Evolutionary conservation across 257 asterid species (phyloP), one percentile per base, ranked within the genome.

Genomic region (Lantana camara): DNA sequence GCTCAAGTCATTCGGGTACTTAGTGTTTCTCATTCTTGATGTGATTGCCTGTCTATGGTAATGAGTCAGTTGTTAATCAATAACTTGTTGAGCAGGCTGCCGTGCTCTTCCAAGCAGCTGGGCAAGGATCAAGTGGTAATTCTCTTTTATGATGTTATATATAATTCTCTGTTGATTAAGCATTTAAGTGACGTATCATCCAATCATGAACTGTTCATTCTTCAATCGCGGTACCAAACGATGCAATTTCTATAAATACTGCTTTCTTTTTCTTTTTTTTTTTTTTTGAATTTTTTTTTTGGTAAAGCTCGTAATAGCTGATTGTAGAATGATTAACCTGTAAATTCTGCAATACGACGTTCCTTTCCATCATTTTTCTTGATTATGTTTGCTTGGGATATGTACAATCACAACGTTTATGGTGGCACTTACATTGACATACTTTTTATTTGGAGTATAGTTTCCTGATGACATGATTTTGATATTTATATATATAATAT

Each of bases 1-100:
- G 96, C 97, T 50, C 98, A 92, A 83, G 98, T 92, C 67, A 73
- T 92, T 64, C 89, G 94, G 86, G 98, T 92, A 80, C 56, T 34
- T 63, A 55, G 52, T n/a, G n/a, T 49, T 45, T 73, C 52, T 67
- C 44, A 61, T 48, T 47, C 60, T 69, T 55, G 27, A 11, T 55
- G 67, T 29, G 17, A 47, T 34, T 23, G 21, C 12, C 63, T 54
- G 21, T 66, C n/a, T 38, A 41, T 63, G 53, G 23, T 16, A 63
- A 22, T 44, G 37, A 48, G 9, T 60, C 60, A 40, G 16, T n/a
- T 67, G 29, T n/a, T 82, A 65, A 81, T 52, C 46, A 64, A 56
- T 73, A 32, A 56, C 65, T 47, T 35, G 49, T 60, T 70, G 71
- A n/a, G 64, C 87, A 92, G 98, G 98, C 98, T 19, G 98, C 98